phyloP scores from a whole-genome alignment of 495 filamentous ascomycete genomes.

The Tetracladium setigerum region DNA sequence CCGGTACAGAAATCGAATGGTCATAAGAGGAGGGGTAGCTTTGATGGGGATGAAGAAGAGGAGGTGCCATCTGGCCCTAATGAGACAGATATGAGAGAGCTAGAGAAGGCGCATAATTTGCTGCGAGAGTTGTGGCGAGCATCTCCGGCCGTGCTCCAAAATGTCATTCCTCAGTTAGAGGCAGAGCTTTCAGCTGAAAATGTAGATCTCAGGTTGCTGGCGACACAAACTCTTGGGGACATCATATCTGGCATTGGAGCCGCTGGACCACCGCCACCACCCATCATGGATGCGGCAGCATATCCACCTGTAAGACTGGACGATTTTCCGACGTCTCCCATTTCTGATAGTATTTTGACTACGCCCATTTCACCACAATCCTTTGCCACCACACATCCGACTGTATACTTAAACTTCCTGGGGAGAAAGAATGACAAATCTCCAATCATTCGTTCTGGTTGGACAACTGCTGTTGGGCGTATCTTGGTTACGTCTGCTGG shows the following conservation, averaged over 20 bases:
- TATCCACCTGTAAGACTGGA: constrained; percentile 70
- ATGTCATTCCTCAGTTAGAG: constrained; percentile 91
- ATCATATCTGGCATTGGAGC: constrained; percentile 88
- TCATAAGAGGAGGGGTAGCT: constrained; percentile 38
- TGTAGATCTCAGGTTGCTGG: constrained; percentile 72
- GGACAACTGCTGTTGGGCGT: constrained; percentile 76
- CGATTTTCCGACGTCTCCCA: constrained; percentile 41
- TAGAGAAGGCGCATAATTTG: constrained; percentile 81
- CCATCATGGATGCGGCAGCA: constrained; percentile 65
- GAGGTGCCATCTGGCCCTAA: constrained; percentile 50
- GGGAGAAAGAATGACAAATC: constrained; percentile 81
- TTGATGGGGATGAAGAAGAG: constrained; percentile 60
- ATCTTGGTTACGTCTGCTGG: constrained; percentile 79
- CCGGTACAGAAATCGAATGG: constrained; percentile 40
- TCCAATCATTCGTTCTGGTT: constrained; percentile 67
- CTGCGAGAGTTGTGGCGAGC: constrained; percentile 93
- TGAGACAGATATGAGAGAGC: constrained; percentile 77
- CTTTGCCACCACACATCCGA: constrained; percentile 71
- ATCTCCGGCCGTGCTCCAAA: constrained; percentile 78
- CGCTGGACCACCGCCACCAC: constrained; percentile 69
- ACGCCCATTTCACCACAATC: constrained; percentile 76
- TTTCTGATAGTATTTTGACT: constrained; percentile 58
- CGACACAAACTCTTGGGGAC: constrained; percentile 89
- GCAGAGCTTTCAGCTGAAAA: constrained; percentile 89
- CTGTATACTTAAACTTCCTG: constrained; percentile 73